Base-by-base conservation (phyloP, 2,329 filamentous ascomycete species). In the Parafenestella ontariensis region DNA sequence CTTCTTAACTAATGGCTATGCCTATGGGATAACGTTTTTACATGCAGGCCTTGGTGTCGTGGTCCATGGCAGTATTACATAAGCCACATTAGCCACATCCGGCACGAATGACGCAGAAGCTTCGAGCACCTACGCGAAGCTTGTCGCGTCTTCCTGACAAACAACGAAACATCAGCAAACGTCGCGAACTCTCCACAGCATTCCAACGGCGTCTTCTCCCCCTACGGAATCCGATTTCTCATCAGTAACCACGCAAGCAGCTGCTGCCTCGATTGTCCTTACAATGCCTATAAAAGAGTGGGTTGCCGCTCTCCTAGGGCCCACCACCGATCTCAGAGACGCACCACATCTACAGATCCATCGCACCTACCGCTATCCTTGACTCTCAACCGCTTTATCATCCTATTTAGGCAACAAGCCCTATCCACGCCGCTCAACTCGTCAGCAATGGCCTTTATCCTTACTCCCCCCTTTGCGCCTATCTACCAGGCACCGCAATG, bases 271-370 rank as follows among this genome's bases (percentile, higher is more conserved):
- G 28, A 48, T 41, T 29, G 33, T 55, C 57, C 43, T 48, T 54
- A 64, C 15, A 36, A 72, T 74, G 69, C 45, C 56, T 74, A 74
- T 73, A 74, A 75, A 69, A 62, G 40, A 46, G n/a, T 47, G 41
- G 48, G 23, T 48, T 28, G 39, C 51, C 46, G 45, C 56, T 59
- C 57, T 43, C 33, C 37, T 28, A 58, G 43, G 20, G 48, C 23
- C n/a, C 64, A 70, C 69, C 65, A 71, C 65, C 65, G 68, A 28
- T 49, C 61, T 50, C 46, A 57, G 58, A 68, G 56, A 50, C 47
- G 41, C 40, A 39, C 7, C 20, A 59, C 51, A 62, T 59, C 58
- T 57, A 53, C 55, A 59, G 50, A 68, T 68, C 59, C 50, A 65
- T 42, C 24, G 54, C 10, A 64, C 64, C 54, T 46, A 56, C 49